Evolutionary conservation across 768 basidiomycete genomes (phyloP).

Genomic region (Porphyrellus cyaneotinctus): DNA sequence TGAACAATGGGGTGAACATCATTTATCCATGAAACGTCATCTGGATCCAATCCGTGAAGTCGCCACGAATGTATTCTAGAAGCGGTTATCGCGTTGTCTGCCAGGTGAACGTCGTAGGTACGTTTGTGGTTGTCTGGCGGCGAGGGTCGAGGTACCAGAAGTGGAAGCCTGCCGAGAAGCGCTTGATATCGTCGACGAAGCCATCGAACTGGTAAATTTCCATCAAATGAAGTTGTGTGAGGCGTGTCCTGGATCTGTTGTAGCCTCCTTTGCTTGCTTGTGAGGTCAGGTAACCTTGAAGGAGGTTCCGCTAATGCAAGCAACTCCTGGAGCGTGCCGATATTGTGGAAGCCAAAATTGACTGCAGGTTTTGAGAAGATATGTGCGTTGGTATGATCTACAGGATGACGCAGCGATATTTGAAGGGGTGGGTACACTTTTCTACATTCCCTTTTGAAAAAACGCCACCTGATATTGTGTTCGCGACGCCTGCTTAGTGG

Average conservation of each 20-base stretch:
- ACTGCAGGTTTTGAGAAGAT: constrained; percentile 27
- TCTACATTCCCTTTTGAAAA: constrained; percentile 49
- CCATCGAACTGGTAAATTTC: constrained; percentile 25
- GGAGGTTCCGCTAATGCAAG: constrained; percentile 40
- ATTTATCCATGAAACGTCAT: constrained; percentile 36
- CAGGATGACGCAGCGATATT: constrained; percentile 29
- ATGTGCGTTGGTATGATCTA: constrained; percentile 2
- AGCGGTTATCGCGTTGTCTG: constrained; percentile 28
- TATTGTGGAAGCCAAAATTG: constrained; percentile 40
- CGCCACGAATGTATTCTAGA: constrained; percentile 15
- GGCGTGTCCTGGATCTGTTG: background rate
- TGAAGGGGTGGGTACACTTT: constrained; percentile 62
- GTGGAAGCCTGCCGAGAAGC: constrained; percentile 58
- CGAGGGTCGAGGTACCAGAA: constrained; percentile 37
- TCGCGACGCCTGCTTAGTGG: constrained; percentile 70
- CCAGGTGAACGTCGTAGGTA: constrained; percentile 31
- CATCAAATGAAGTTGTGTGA: constrained; percentile 14
- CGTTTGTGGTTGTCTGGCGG: constrained; percentile 1
- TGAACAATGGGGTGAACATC: constrained; percentile 4
- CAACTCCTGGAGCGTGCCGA: constrained; percentile 42
- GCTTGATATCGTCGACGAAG: constrained; percentile 52
- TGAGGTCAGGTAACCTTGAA: constrained; percentile 24
- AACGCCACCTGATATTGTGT: constrained; percentile 68
- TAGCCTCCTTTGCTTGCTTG: constrained; percentile 26
- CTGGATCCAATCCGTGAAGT: constrained; percentile 23